Evolutionary conservation across 352 stramenopile genomes (phyloP), one percentile per base, ranked within the genome.

Genomic region (Peronospora destructor): DNA sequence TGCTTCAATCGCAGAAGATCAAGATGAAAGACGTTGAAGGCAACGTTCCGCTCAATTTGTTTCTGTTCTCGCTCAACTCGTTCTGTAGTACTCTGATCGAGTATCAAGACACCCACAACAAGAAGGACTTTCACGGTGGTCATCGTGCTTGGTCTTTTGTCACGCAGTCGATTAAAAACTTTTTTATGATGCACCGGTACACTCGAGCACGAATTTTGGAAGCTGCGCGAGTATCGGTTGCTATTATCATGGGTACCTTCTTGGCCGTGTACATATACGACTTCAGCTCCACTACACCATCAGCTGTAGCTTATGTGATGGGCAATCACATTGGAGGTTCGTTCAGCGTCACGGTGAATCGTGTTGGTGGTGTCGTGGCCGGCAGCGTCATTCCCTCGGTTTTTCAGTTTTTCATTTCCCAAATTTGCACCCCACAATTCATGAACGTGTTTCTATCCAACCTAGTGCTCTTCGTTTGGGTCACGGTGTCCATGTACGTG

Each of bases 31-130:
- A 89, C n/a, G 63, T 91, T 2, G 76, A 84, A 47, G 80, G 75
- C n/a, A 91, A 91, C 39, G 71, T 89, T 0, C 77, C 80, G 6
- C 61, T 91, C 11, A 88, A 89, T 46, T 52, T 91, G 13, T 91
- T 91, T 51, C 54, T 89, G 3, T 91, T 89, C 47, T 89, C 81
- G 23, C 66, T 92, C 36, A 82, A 92, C 55, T 90, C 81, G 23
- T 86, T 90, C 36, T 92, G 81, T 59, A 76, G 72, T 34, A 88
- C 77, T 3, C 36, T 91, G 12, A 74, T 89, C 26, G 68, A 82
- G 37, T 91, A 84, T 49, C 68, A 87, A 59, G 64, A 73, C 17
- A 63, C 28, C 0, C 73, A 85, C 63, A 88, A 87, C 56, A 58
- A 62, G 19, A 87, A 84, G 49, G 59, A 72, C 35, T 77, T 84